phyloP scores from a whole-genome alignment of 140 eudicot genomes.

The Anethum foeniculum region DNA sequence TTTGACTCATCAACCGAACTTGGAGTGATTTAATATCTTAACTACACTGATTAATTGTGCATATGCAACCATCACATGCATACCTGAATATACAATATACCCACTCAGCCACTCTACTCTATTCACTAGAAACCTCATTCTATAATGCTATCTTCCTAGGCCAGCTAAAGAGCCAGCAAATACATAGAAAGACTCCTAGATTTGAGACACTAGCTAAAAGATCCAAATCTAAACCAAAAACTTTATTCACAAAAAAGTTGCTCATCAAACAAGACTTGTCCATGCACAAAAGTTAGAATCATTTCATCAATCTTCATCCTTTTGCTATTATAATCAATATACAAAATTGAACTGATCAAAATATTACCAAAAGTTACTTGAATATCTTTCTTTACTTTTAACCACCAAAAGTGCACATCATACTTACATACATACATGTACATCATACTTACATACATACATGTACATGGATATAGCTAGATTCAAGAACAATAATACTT shows the following conservation, averaged over 20 bases:
- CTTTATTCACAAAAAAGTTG: slow-evolving; percentile 20
- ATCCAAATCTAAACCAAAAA: slow-evolving; percentile 2
- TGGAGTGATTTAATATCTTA: background rate
- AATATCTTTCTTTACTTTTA: background rate
- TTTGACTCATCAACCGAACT: background rate
- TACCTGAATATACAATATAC: slow-evolving; percentile 2
- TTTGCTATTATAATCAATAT: background rate
- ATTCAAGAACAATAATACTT: background rate
- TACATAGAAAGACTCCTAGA: slow-evolving; percentile 19
- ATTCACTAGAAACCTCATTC: slow-evolving; percentile 1
- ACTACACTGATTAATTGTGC: background rate
- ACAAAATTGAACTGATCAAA: background rate
- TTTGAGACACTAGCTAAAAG: slow-evolving; percentile 20
- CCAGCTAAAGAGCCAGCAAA: slow-evolving; percentile 18
- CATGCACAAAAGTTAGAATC: slow-evolving; percentile 11
- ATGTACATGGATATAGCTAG: background rate
- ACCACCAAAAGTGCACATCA: background rate
- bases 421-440: too few relatives aligned
- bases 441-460: background rate
- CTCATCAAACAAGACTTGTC: background rate
- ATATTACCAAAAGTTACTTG: background rate
- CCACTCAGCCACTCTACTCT: background rate
- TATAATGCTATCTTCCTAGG: slow-evolving; percentile 3
- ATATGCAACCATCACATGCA: slow-evolving; percentile 13
- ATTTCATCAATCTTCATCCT: slow-evolving; percentile 6